Evolutionary conservation across 192 early-diverging fungal species (phyloP).

Genomic region (Coemansia erecta): DNA sequence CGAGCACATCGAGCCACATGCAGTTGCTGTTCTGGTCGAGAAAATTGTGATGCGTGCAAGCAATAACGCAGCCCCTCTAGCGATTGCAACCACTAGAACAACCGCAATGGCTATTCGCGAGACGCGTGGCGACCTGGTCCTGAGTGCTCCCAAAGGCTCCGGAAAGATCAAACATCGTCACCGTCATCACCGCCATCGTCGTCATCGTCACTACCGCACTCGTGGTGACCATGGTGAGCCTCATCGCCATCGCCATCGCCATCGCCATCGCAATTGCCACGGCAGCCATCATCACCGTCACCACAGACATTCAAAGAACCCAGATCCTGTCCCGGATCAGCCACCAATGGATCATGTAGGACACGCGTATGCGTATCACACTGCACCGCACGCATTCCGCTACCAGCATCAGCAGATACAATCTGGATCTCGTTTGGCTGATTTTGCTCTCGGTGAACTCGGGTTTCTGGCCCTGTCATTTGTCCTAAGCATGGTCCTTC

Average conservation of each 20-base stretch:
- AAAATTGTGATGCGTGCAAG: background rate
- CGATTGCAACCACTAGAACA: background rate
- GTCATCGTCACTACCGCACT: background rate
- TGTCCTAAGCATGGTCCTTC: constrained; percentile 26
- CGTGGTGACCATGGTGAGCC: background rate
- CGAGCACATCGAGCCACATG: background rate
- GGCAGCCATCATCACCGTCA: constrained; percentile 1
- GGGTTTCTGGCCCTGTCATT: constrained; percentile 25
- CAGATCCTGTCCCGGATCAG: background rate
- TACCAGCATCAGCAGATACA: background rate
- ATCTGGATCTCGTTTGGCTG: background rate
- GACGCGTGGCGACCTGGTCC: background rate
- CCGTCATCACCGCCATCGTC: background rate
- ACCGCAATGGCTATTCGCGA: constrained; percentile 12
- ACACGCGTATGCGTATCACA: background rate
- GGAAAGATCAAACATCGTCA: background rate
- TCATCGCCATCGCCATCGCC: background rate
- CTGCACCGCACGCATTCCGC: background rate
- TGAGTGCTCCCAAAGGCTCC: background rate
- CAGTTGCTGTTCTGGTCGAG: constrained; percentile 13
- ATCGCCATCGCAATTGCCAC: background rate
- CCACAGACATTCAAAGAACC: background rate
- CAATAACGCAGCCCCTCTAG: background rate
- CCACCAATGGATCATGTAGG: background rate
- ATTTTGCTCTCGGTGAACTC: constrained; percentile 21